A percentile compares a stretch with the other conserved stretches of the same genome.
Evolutionary conservation across 78 protist species (phyloP).

Genomic region (Emiliania huxleyi): DNA sequence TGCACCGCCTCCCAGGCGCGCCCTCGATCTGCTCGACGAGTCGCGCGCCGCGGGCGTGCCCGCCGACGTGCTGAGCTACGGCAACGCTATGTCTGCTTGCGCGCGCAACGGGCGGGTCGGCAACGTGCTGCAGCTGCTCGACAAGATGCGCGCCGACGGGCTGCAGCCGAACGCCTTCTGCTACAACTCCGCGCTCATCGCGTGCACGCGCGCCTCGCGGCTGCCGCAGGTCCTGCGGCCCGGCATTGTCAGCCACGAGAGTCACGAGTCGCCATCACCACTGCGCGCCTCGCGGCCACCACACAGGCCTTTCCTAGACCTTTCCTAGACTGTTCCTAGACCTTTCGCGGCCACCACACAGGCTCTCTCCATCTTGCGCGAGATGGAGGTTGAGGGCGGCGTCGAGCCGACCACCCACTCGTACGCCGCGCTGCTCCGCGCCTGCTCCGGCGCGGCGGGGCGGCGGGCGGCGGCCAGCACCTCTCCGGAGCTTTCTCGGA

Average conservation of each 20-base stretch:
- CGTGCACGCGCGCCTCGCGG: neutral
- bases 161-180: conserved; percentile 16
- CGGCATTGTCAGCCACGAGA: too few relatives aligned
- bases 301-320: too few relatives aligned
- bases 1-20: neutral
- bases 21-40: neutral
- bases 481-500: too few relatives aligned
- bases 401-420: neutral
- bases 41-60: neutral
- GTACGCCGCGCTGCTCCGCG: conserved; percentile 1
- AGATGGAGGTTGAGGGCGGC: neutral
- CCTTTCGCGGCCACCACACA: too few relatives aligned
- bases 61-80: neutral
- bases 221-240: neutral
- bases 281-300: too few relatives aligned
- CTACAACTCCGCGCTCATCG: neutral
- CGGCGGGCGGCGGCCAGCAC: neutral
- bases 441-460: neutral
- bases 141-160: neutral
- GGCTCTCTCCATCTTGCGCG: neutral
- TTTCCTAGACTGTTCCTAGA: too few relatives aligned
- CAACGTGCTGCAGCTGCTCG: neutral
- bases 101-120: neutral
- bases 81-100: neutral
- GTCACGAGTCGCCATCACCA: too few relatives aligned